A percentile compares a stretch with the other conserved stretches of the same genome.
Conservation (phyloP, 495 filamentous ascomycete species). For the Echria macrotheca region DNA sequence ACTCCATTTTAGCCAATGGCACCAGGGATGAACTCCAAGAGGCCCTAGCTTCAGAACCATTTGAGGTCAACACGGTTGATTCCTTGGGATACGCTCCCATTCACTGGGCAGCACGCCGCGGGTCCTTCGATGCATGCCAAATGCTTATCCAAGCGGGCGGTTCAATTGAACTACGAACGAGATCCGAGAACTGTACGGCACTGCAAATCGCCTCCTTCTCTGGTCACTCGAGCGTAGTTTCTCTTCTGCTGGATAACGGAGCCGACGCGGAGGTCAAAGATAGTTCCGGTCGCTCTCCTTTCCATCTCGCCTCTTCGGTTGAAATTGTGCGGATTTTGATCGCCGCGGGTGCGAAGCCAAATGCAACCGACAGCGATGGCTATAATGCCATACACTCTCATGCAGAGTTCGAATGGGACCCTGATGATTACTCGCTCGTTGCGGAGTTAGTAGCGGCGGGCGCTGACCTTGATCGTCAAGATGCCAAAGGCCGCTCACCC, state of each 20-base stretch:
- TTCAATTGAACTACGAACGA: neutral
- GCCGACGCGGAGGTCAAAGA: neutral
- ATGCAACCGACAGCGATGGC: neutral
- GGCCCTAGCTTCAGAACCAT: neutral
- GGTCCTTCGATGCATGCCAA: neutral
- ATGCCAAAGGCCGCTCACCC: neutral
- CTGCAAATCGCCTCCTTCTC: neutral
- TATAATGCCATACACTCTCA: neutral
- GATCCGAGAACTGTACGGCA: neutral
- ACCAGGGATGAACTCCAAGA: too few relatives aligned
- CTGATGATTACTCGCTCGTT: too few relatives aligned
- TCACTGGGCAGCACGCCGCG: neutral
- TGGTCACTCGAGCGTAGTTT: neutral
- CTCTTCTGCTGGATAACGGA: neutral
- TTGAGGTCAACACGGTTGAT: neutral
- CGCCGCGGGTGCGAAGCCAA: neutral
- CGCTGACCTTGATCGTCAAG: neutral
- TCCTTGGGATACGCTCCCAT: neutral
- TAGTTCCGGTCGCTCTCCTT: neutral
- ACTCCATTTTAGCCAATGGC: too few relatives aligned
- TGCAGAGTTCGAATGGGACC: neutral
- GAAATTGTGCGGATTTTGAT: neutral
- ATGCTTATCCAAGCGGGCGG: neutral
- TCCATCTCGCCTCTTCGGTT: neutral
- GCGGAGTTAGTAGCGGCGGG: neutral